Evolutionary conservation across 106 monocot species (phyloP), one percentile per base, ranked within the genome.

Genomic region (Apostasia ramifera): DNA sequence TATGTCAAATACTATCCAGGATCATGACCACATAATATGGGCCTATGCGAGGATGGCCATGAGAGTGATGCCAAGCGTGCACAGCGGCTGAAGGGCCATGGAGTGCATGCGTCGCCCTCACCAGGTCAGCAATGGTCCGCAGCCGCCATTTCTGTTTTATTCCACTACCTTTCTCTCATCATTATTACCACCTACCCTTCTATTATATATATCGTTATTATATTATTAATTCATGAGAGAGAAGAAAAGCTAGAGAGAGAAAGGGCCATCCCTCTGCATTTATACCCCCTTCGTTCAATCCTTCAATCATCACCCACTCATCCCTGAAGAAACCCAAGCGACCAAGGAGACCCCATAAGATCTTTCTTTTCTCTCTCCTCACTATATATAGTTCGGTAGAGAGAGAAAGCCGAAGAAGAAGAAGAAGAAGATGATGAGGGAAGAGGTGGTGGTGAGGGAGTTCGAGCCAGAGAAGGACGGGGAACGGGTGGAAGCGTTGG

Each of bases 401-500:
- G 1, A 10, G 56, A 56, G 4, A 10, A n/a, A 56, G 4, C 4
- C 13, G 4, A 56, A 40, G 8, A 5, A 50, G 4, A 5, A 4
- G 4, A 5, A 50, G 50, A 50, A 50, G 50, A 5, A 8, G 40
- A 5, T 44, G 39, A 62, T 63, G 48, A 65, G 65, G 12, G 65
- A 48, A 8, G 62, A 44, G n/a, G 40, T 40, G 9, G 40, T 44
- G 8, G 48, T 55, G 43, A 75, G 87, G 60, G 84, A 78, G 75
- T 90, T 78, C 68, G 80, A 84, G 60, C 49, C 52, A 1, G 70
- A 59, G 53, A 81, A 5, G 3, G 93, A 94, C 76, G 10, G 49
- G 47, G 53, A 50, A 11, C 74, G 53, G 13, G 89, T 73, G 12
- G 75, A 70, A 75, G 78, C 61, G n/a, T 63, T 94, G 44, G 94